phyloP scores from a whole-genome alignment of 2,329 filamentous ascomycete genomes.

The Cadophora sp. region DNA sequence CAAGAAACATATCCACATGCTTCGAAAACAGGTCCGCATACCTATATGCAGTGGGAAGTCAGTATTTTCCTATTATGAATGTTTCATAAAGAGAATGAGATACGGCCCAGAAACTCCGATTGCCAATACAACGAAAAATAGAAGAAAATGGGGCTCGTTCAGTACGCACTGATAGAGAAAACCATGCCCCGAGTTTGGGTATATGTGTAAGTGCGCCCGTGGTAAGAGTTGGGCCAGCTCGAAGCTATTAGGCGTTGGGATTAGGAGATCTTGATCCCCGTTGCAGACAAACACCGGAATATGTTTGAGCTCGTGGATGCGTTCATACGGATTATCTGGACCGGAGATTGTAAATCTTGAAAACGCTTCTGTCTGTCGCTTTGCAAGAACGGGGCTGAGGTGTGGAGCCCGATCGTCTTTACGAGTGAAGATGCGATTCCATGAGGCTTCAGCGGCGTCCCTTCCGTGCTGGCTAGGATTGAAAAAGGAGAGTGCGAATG shows the following conservation, averaged over 20 bases:
- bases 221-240: constrained; percentile 24
- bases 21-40: constrained; percentile 33
- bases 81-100: no score
- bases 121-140: no score
- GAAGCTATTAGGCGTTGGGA: constrained; percentile 33
- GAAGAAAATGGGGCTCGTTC: no score
- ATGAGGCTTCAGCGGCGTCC: constrained; percentile 44
- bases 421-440: constrained; percentile 42
- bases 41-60: no score
- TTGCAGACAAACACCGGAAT: constrained; percentile 44
- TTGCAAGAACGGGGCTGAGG: constrained; percentile 22
- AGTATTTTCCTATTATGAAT: no score
- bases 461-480: constrained; percentile 43
- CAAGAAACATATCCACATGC: constrained; percentile 32
- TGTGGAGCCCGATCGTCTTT: constrained; percentile 26
- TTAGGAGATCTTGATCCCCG: constrained; percentile 33
- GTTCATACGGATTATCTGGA: constrained; percentile 32
- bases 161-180: constrained; percentile 34
- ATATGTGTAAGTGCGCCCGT: constrained; percentile 29
- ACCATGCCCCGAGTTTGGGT: constrained; percentile 34
- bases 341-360: constrained; percentile 23
- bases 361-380: constrained; percentile 27
- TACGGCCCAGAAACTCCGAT: no score
- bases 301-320: constrained; percentile 40
- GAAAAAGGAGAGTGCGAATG: constrained; percentile 48